Percentiles rank a stretch among this genome's conserved stretches.
phyloP scores from a whole-genome alignment of 345 rosid genomes.

The Populus tremula region DNA sequence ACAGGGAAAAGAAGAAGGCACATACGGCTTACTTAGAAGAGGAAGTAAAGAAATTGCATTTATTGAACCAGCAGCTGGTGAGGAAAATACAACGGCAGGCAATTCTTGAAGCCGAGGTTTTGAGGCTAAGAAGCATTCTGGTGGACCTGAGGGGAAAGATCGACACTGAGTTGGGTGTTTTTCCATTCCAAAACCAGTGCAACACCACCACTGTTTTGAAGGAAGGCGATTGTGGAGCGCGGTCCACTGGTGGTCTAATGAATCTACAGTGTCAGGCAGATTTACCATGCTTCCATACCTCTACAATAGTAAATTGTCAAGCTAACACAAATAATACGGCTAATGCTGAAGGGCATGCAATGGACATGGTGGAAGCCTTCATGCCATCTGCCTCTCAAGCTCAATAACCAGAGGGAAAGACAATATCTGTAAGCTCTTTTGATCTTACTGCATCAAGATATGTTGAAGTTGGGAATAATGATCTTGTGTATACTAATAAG shows the following conservation, averaged over 20 bases:
- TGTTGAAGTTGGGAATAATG: not conserved
- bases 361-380: conserved; percentile 19
- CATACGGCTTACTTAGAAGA: conserved; percentile 67
- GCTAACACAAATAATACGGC: conserved; percentile 14
- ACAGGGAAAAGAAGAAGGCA: conserved; percentile 81
- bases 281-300: conserved; percentile 37
- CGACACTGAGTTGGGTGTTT: conserved; percentile 46
- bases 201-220: conserved; percentile 18
- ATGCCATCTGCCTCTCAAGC: conserved; percentile 22
- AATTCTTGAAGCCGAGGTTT: conserved; percentile 49
- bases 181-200: conserved; percentile 44
- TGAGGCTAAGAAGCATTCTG: conserved; percentile 48
- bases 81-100: conserved; percentile 54
- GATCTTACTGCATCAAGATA: not conserved
- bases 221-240: conserved; percentile 40
- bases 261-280: conserved; percentile 21
- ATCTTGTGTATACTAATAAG: not conserved
- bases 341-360: conserved; percentile 12
- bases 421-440: conserved; percentile 17
- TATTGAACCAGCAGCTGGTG: conserved; percentile 44
- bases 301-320: conserved; percentile 29
- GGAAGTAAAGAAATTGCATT: conserved; percentile 54
- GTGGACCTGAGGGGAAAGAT: conserved; percentile 51
- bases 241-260: conserved; percentile 10
- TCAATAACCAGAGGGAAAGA: conserved; percentile 2